These are phyloP conservation scores for Gossypium ekmanianum DNA, from an alignment of 345 rosid genomes.

Conservation along the genomic window DNA sequence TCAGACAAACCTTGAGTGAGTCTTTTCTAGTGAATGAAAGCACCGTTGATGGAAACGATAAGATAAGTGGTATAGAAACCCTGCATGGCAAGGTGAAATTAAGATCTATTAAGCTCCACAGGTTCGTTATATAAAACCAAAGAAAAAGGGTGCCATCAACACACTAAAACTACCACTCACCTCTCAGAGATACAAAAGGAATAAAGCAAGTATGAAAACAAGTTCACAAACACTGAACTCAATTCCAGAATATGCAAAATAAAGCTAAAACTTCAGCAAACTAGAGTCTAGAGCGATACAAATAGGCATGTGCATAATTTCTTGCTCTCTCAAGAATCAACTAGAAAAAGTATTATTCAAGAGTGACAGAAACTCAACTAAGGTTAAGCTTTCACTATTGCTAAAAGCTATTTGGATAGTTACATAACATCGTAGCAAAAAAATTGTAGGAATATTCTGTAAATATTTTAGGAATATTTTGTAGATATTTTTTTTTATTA, in stretches of 20 bases:
- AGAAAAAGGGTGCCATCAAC: background rate
- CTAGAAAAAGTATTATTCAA: background rate
- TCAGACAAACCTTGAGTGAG: slow-evolving; percentile 51
- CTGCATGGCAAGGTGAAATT: slow-evolving; percentile 41
- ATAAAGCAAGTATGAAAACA: background rate
- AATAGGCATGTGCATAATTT: background rate
- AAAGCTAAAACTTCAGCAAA: background rate
- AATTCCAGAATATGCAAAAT: background rate
- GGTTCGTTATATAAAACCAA: slow-evolving; percentile 2
- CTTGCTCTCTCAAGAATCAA: background rate
- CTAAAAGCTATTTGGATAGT: background rate
- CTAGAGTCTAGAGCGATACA: background rate
- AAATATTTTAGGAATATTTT: too few relatives aligned
- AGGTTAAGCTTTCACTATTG: background rate
- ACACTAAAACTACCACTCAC: background rate
- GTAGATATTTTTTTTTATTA: too few relatives aligned
- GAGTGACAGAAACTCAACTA: background rate
- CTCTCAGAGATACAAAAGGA: background rate
- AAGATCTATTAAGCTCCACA: background rate
- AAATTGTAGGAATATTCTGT: background rate
- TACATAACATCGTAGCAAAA: background rate
- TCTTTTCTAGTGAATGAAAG: slow-evolving; percentile 78
- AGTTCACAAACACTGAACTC: background rate
- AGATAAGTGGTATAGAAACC: slow-evolving; percentile 71
- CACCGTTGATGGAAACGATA: slow-evolving; percentile 77